Conservation (phyloP, 2,329 filamentous ascomycete species). For the Diaporthe aspalathi region DNA sequence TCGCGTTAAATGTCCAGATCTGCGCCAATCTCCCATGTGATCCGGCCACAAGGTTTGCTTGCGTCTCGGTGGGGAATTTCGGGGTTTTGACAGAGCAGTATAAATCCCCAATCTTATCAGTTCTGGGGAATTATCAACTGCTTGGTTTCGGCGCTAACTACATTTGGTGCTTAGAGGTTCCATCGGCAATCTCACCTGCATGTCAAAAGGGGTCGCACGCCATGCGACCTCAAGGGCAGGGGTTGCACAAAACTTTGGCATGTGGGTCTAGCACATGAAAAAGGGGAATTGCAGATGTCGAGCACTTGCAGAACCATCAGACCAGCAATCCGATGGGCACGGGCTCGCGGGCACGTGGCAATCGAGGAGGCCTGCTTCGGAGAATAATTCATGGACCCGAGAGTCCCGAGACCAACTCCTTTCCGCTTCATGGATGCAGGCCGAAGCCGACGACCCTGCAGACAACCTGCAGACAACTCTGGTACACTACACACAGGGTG, state of each 20-base stretch:
- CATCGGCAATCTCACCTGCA: conserved; percentile 30
- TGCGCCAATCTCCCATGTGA: neutral
- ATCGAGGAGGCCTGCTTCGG: conserved; percentile 21
- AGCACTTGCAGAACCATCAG: neutral
- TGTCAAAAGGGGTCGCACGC: conserved; percentile 20
- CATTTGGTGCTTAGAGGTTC: conserved; percentile 21
- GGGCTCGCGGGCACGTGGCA: conserved; percentile 14
- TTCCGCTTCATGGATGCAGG: neutral
- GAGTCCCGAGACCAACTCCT: neutral
- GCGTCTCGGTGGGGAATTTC: neutral
- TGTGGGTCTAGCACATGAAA: conserved; percentile 15
- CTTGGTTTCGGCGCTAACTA: conserved; percentile 5
- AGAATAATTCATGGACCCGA: conserved; percentile 17
- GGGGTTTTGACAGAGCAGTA: neutral
- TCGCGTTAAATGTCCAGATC: conserved; percentile 3
- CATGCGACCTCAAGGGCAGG: neutral
- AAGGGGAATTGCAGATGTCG: neutral
- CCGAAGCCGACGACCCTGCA: too few relatives aligned
- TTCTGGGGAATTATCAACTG: conserved; percentile 6
- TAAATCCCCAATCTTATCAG: neutral
- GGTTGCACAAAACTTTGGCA: conserved; percentile 13
- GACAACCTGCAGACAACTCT: too few relatives aligned
- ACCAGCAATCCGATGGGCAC: conserved; percentile 9
- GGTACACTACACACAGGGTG: too few relatives aligned
- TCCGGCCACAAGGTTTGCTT: neutral